These are phyloP conservation scores for Phytophthora multivora DNA, from an alignment of 352 stramenopile genomes.

Conservation along the genomic window DNA sequence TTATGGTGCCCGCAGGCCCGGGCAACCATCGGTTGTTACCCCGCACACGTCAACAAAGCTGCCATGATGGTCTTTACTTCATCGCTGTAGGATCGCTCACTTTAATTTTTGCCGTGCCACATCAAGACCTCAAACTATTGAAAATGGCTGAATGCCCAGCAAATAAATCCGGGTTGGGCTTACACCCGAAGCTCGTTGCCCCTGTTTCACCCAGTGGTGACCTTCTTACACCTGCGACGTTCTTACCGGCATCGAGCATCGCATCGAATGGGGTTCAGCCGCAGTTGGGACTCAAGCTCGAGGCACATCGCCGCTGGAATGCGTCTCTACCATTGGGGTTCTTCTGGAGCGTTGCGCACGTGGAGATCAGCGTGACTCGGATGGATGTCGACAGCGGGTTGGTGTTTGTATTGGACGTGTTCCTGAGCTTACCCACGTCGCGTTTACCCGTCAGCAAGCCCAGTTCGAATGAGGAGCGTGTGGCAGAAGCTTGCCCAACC, in stretches of 20 bases:
- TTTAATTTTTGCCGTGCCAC: too few relatives aligned
- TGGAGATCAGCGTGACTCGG: constrained; percentile 46
- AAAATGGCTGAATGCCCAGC: background rate
- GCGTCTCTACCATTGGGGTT: constrained; percentile 32
- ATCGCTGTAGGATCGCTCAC: too few relatives aligned
- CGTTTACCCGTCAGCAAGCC: constrained; percentile 25
- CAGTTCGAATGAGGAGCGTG: constrained; percentile 9
- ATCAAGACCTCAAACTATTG: background rate
- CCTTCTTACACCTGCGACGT: background rate
- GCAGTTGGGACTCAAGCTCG: constrained; percentile 25
- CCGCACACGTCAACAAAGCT: too few relatives aligned
- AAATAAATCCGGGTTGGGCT: background rate
- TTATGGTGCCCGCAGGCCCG: too few relatives aligned
- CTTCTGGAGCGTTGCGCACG: constrained; percentile 44
- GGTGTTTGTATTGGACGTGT: constrained; percentile 55
- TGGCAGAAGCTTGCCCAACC: constrained; percentile 13
- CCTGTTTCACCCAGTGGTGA: constrained; percentile 15
- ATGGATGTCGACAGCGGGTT: constrained; percentile 22
- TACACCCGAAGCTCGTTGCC: constrained; percentile 14
- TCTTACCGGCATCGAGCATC: background rate
- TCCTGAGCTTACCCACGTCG: constrained; percentile 34
- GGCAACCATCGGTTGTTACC: too few relatives aligned
- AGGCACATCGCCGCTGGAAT: constrained; percentile 36
- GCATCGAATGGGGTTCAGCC: constrained; percentile 4
- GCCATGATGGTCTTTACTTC: too few relatives aligned